A percentile compares a stretch with the other conserved stretches of the same genome.
phyloP scores from a whole-genome alignment of 2,329 filamentous ascomycete species.

The Xylaria sp. region DNA sequence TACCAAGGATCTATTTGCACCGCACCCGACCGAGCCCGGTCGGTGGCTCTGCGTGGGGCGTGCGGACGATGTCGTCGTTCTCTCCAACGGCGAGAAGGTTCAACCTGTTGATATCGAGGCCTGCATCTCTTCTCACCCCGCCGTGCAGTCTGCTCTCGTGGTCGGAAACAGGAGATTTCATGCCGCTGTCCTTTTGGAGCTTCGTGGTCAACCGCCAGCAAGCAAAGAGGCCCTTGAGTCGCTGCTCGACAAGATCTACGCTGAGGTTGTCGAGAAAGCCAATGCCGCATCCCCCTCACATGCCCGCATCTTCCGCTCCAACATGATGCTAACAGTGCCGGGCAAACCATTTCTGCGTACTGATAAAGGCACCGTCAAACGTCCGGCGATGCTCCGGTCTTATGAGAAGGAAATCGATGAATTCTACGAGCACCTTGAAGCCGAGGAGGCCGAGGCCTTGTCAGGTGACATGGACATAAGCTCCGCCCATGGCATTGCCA shows the following conservation, averaged over 20 bases:
- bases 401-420: conserved; percentile 46
- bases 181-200: conserved; percentile 40
- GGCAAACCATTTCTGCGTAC: conserved; percentile 47
- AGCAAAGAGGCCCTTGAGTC: conserved; percentile 34
- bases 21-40: conserved; percentile 40
- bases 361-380: conserved; percentile 47
- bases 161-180: conserved; percentile 43
- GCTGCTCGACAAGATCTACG: conserved; percentile 41
- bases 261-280: conserved; percentile 42
- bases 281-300: conserved; percentile 40
- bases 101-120: conserved; percentile 43
- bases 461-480: conserved; percentile 39
- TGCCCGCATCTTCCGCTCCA: conserved; percentile 42
- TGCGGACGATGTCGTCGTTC: conserved; percentile 43
- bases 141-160: conserved; percentile 41
- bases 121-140: conserved; percentile 39
- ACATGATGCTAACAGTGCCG: conserved; percentile 42
- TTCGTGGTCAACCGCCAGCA: conserved; percentile 30
- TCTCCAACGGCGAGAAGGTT: conserved; percentile 44
- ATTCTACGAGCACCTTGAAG: conserved; percentile 42
- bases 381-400: conserved; percentile 39
- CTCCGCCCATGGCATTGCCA: conserved; percentile 37
- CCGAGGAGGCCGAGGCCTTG: conserved; percentile 41
- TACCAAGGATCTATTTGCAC: conserved; percentile 42
- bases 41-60: conserved; percentile 43